Conservation (phyloP, 805 yeast genomes). For the Teunomyces pallodes region DNA sequence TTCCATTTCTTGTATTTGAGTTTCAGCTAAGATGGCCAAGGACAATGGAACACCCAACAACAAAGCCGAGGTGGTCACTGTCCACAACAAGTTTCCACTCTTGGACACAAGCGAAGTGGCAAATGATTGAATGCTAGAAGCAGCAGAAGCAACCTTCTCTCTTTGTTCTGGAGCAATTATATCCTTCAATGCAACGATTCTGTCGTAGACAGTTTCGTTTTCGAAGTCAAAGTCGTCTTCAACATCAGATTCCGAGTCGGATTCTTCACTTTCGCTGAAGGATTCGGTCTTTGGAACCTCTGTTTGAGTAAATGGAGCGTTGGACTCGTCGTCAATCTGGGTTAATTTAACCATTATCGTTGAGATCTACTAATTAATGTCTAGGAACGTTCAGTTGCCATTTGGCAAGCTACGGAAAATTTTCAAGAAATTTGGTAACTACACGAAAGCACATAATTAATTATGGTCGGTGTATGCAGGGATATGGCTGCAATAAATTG, state of each 20-base stretch:
- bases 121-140: conserved; percentile 19
- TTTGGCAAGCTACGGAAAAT: conserved; percentile 1
- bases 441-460: conserved; percentile 1
- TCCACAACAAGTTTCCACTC: conserved; percentile 82
- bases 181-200: conserved; percentile 89
- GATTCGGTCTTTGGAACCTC: conserved; percentile 32
- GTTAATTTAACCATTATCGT: conserved; percentile 71
- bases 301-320: conserved; percentile 34
- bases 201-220: conserved; percentile 80
- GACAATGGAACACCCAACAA: conserved; percentile 92
- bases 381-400: background rate
- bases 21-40: conserved; percentile 85
- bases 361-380: conserved; percentile 8
- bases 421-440: conserved; percentile 2
- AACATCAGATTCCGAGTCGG: conserved; percentile 48
- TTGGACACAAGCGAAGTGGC: conserved; percentile 49
- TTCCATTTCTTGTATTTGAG: conserved; percentile 91
- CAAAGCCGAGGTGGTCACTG: conserved; percentile 75
- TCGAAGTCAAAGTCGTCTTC: conserved; percentile 74
- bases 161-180: conserved; percentile 88
- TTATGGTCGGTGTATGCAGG: background rate
- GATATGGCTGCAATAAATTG: background rate
- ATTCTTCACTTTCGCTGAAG: conserved; percentile 34
- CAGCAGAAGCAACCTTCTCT: conserved; percentile 38
- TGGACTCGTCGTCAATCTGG: conserved; percentile 61